Base-by-base conservation (phyloP, 495 filamentous ascomycete species). In the Aspergillus indologenus region DNA sequence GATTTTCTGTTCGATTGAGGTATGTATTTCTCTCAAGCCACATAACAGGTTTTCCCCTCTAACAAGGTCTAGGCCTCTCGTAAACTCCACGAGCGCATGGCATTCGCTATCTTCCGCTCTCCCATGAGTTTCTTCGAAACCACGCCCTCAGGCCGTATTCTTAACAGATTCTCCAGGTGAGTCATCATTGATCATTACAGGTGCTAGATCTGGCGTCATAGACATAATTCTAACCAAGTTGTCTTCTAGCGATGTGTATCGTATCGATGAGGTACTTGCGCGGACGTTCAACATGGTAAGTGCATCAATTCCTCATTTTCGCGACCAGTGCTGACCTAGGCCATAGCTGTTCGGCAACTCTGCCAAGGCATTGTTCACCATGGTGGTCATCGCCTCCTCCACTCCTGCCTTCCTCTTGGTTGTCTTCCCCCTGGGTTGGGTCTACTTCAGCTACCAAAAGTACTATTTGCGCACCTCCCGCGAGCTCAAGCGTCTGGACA, bases 121-220 rank as follows among this genome's bases (percentile, higher is more conserved):
- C 95, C 95, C 22, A 99, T 99, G 95, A 91, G 84, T 64, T 99
- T 99, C 74, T 99, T 99, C 64, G 95, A 99, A 71, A 96, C 93
- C 12, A 99, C 94, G 2, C 94, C 94, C n/a, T 91, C 92, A 56
- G 95, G 95, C 18, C 86, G 95, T 19, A 97, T 99, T 64, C 79
- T 99, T 44, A 99, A 99, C 68, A 82, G 95, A 49, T 99, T 99
- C 70, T 98, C 93, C 4, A 96, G 88, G 86, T 88, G 70, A 61
- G 83, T 75, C 52, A 29, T 43, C 29, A n/a, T 59, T 42, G 6
- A 12, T 21, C 8, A 20, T 19, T 4, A 46, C 18, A 9, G 12
- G 1, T 14, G 23, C 8, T 14, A 46, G 23, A 23, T 18, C 44
- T 50, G 44, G 34, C 34, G 53, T 54, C 22, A 24, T 29, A 12